Base-by-base conservation (phyloP, 176 grass and related monocot genomes). In the Saccharum spontaneum region DNA sequence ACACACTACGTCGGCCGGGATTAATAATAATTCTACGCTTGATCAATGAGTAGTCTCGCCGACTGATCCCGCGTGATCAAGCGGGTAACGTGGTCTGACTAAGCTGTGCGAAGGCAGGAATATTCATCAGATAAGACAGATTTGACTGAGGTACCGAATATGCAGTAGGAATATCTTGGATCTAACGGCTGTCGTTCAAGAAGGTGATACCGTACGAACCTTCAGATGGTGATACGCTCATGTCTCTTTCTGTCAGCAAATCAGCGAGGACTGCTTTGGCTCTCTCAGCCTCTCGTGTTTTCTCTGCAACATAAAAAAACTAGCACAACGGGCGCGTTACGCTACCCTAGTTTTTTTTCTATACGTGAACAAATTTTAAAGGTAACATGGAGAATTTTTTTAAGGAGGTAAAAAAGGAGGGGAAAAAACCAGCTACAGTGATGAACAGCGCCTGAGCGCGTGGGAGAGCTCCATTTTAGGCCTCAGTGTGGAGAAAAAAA, bases 1-100 rank as follows among this genome's bases (percentile, higher is more conserved):
- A 59, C 49, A 6, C 16, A 46, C 16, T n/a, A 23, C 64, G 79
- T 81, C 79, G 65, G 64, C 65, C 9, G 11, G 79, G 30, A 39
- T 39, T 81, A 69, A 24, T 33, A 69, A 24, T 33, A 81, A 81
- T 80, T 79, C 78, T 8, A 67, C 63, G 43, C 2, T 33, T 22
- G 1, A 79, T 66, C 60, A 45, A 78, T 3, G 8, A 50, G 45
- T 48, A 6, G 14, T 8, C 55, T 64, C 23, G 13, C 76, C 41
- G 78, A 68, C 78, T 68, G 20, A 45, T 43, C 18, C 8, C 2
- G 54, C 54, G 28, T 22, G 4, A 11, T 26, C 24, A 48, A 22
- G 41, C 62, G 45, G 26, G 78, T 20, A 67, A 80, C 78, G 78
- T 80, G 78, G 78, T 68, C 63, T 68, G 78, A 68, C 62, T 80